Evolutionary conservation across 495 filamentous ascomycete species (phyloP).

Genomic region (Clohesyomyces aquaticus): DNA sequence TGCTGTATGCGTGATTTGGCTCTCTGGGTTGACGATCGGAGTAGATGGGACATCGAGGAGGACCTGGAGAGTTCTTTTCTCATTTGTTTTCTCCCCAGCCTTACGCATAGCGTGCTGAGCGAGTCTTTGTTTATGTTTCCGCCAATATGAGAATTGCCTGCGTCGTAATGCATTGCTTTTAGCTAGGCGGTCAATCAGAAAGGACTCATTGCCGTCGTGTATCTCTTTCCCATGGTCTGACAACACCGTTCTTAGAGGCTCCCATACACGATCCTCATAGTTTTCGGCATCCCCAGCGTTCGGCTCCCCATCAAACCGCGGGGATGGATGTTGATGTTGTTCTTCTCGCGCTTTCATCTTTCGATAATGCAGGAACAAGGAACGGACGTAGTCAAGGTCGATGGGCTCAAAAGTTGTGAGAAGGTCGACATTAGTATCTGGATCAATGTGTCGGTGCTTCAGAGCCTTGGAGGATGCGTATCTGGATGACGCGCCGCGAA

Average conservation of each 20-base stretch:
- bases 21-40: not conserved
- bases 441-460: not conserved
- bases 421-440: slow-evolving; percentile 1
- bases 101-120: not conserved
- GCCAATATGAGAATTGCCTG: slow-evolving; percentile 4
- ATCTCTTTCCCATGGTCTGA: not conserved
- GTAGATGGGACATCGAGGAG: too few relatives aligned
- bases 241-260: not conserved
- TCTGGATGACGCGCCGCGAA: slow-evolving; percentile 5
- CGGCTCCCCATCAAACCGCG: not conserved
- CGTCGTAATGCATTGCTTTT: not conserved
- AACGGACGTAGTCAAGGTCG: not conserved
- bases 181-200: not conserved
- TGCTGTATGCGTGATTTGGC: not conserved
- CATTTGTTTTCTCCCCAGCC: not conserved
- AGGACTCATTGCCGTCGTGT: not conserved
- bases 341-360: not conserved
- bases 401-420: not conserved
- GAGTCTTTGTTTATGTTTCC: not conserved
- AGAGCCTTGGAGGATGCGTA: slow-evolving; percentile 3
- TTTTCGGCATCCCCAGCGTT: not conserved
- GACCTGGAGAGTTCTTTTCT: too few relatives aligned
- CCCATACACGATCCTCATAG: not conserved
- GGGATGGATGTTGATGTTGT: not conserved
- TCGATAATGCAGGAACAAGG: not conserved